These are phyloP conservation scores for Hypoxylon rickii DNA, from an alignment of 495 filamentous ascomycete genomes.

Conservation along the genomic window DNA sequence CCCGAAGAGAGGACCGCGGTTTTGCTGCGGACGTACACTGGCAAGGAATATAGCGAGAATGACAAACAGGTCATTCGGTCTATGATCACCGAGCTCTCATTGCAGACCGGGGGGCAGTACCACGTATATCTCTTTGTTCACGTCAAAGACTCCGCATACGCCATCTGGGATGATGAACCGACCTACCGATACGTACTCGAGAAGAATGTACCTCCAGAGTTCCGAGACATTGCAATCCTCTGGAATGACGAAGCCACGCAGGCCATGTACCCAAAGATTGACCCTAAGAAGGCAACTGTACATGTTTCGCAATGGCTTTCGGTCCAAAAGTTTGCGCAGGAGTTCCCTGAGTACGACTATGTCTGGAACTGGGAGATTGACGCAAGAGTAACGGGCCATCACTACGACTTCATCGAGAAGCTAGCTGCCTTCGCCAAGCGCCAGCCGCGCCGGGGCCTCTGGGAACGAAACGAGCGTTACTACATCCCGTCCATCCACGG, in stretches of 20 bases:
- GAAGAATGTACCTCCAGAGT: conserved; percentile 64
- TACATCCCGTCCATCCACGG: conserved; percentile 71
- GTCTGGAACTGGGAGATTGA: conserved; percentile 82
- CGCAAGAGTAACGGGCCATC: conserved; percentile 69
- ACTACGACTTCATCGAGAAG: conserved; percentile 70
- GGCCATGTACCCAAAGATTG: conserved; percentile 61
- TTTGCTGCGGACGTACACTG: conserved; percentile 70
- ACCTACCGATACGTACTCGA: conserved; percentile 59
- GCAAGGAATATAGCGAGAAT: conserved; percentile 69
- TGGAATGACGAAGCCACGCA: conserved; percentile 66
- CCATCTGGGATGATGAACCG: conserved; percentile 59
- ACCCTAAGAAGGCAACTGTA: conserved; percentile 45
- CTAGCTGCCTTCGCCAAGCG: conserved; percentile 60
- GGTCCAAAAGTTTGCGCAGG: conserved; percentile 67
- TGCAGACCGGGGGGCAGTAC: conserved; percentile 77
- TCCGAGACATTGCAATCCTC: conserved; percentile 67
- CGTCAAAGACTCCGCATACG: conserved; percentile 60
- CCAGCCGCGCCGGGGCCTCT: conserved; percentile 69
- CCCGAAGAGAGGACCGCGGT: conserved; percentile 65
- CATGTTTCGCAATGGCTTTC: conserved; percentile 60
- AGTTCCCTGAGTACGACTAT: conserved; percentile 72
- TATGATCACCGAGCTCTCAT: conserved; percentile 71
- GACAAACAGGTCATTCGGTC: conserved; percentile 73
- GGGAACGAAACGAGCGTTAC: conserved; percentile 75
- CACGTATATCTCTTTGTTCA: conserved; percentile 77